Evolutionary conservation across 306 rosid species (phyloP).

Genomic region (Corylus americana): DNA sequence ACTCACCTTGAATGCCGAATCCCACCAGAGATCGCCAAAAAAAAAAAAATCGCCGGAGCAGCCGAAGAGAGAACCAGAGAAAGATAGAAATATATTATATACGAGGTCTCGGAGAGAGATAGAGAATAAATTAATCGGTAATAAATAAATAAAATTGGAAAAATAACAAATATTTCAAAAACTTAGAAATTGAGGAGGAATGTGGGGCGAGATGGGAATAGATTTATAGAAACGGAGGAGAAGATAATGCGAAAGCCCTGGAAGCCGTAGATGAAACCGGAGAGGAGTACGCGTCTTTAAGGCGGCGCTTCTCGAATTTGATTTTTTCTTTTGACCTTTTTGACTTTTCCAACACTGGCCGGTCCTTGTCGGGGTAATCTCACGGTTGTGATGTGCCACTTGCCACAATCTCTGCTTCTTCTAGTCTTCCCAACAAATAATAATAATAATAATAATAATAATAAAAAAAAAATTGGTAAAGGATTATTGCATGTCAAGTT

Average conservation of each 20-base stretch:
- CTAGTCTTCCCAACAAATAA: too few species aligned
- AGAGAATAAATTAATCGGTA: slow-evolving; percentile 1
- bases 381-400: neutral
- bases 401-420: neutral
- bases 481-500: too few species aligned
- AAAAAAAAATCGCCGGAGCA: slow-evolving; percentile 30
- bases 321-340: neutral
- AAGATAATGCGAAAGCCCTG: neutral
- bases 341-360: neutral
- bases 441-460: too few species aligned
- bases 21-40: slow-evolving; percentile 40
- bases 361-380: neutral
- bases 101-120: slow-evolving; percentile 3
- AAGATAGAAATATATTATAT: neutral
- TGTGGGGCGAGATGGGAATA: neutral
- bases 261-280: slow-evolving; percentile 23
- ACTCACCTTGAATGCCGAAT: slow-evolving; percentile 45
- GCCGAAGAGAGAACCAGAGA: slow-evolving; percentile 17
- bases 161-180: neutral
- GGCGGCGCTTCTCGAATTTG: slow-evolving; percentile 7
- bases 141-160: neutral
- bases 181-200: neutral
- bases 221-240: neutral
- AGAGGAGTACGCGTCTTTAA: slow-evolving; percentile 24
- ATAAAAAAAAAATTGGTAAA: too few species aligned